Conservation (phyloP, 2,329 filamentous ascomycete genomes). For the Leptosphaerulina australis region DNA sequence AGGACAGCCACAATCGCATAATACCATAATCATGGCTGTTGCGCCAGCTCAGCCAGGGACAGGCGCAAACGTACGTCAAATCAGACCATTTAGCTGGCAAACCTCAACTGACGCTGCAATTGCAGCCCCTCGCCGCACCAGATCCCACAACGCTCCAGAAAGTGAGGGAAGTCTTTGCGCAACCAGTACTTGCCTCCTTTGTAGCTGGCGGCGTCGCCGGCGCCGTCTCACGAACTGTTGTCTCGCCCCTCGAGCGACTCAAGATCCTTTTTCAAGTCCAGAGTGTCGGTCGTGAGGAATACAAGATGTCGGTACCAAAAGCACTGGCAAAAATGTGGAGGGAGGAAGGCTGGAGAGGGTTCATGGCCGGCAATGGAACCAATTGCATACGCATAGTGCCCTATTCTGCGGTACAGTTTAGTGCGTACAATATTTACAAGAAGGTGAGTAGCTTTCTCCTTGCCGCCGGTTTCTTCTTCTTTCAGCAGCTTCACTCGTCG, state of each 20-base stretch:
- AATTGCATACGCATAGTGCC: constrained; percentile 98
- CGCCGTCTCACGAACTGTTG: constrained; percentile 95
- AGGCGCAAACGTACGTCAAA: constrained; percentile 33
- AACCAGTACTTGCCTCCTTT: constrained; percentile 89
- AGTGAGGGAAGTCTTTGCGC: constrained; percentile 61
- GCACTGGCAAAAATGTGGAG: constrained; percentile 93
- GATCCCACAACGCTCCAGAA: constrained; percentile 33
- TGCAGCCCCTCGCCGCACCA: constrained; percentile 24
- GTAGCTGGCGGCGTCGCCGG: constrained; percentile 92
- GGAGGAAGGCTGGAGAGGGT: constrained; percentile 95
- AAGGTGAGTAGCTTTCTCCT: constrained; percentile 63
- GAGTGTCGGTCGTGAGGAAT: constrained; percentile 86
- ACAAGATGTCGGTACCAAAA: constrained; percentile 88
- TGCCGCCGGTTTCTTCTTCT: not conserved
- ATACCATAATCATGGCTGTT: constrained; percentile 27
- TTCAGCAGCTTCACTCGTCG: not conserved
- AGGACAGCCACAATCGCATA: constrained; percentile 26
- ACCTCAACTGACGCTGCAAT: constrained; percentile 22
- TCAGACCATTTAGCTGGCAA: not conserved
- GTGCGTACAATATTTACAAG: constrained; percentile 97
- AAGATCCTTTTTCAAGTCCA: constrained; percentile 99
- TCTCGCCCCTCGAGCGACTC: constrained; percentile 91
- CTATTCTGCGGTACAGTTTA: constrained; percentile 97
- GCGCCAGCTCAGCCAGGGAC: constrained; percentile 24
- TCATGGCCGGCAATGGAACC: constrained; percentile 97